phyloP scores from a whole-genome alignment of 371 early-diverging fungal genomes.

The Mucor plumbeus region DNA sequence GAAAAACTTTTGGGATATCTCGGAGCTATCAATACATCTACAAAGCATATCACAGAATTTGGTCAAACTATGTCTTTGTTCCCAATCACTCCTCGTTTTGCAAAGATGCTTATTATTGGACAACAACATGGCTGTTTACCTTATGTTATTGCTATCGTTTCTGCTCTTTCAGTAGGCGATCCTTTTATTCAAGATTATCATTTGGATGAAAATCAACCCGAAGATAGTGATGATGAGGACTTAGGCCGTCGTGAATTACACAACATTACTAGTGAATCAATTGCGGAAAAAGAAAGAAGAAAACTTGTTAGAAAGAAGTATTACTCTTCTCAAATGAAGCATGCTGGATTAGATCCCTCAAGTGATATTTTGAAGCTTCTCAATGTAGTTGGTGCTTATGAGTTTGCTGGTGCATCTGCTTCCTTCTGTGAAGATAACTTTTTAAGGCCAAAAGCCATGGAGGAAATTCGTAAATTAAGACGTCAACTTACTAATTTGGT shows the following conservation, averaged over 20 bases:
- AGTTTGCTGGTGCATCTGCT: conserved; percentile 78
- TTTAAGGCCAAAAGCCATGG: conserved; percentile 91
- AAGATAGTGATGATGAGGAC: conserved; percentile 51
- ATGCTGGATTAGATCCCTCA: conserved; percentile 72
- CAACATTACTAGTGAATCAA: conserved; percentile 48
- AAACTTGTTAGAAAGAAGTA: conserved; percentile 56
- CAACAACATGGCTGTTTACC: conserved; percentile 83
- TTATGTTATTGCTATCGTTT: conserved; percentile 88
- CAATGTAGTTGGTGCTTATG: conserved; percentile 88
- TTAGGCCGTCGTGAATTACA: conserved; percentile 44
- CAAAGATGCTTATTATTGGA: conserved; percentile 93
- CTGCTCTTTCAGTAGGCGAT: conserved; percentile 92
- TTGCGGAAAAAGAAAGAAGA: conserved; percentile 56
- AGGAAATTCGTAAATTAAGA: conserved; percentile 88
- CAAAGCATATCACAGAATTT: conserved; percentile 80
- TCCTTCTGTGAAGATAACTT: conserved; percentile 81
- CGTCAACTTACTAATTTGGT: conserved; percentile 85
- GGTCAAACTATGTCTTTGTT: conserved; percentile 92
- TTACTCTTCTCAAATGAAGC: conserved; percentile 55
- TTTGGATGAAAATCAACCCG: conserved; percentile 53
- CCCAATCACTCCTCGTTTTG: conserved; percentile 94
- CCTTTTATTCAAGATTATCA: conserved; percentile 81
- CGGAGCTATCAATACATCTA: conserved; percentile 72
- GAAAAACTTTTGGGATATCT: conserved; percentile 75
- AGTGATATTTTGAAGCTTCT: conserved; percentile 88